A percentile compares a stretch with the other conserved stretches of the same genome.
Conservation (phyloP, 2,329 filamentous ascomycete species). For the Thielaviopsis euricoi region DNA sequence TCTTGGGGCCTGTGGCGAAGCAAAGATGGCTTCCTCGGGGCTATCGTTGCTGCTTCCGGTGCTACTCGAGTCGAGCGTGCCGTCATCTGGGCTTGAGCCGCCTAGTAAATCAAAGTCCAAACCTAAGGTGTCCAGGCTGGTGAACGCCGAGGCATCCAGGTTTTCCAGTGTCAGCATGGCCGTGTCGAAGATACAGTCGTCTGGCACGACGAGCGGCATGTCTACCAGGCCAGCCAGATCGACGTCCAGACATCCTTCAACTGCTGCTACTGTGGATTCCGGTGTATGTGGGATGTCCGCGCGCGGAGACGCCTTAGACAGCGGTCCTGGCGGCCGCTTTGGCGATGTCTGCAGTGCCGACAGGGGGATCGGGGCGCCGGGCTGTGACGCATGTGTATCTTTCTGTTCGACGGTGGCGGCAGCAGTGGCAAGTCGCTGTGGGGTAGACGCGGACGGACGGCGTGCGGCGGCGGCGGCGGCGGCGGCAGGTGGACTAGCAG, state of each 20-base stretch:
- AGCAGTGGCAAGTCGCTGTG: too few relatives aligned
- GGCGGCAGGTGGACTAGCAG: neutral
- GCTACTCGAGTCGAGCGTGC: conserved; percentile 5
- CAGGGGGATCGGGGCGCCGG: neutral
- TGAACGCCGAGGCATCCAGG: neutral
- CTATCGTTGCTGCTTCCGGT: conserved; percentile 4
- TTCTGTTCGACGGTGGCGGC: neutral
- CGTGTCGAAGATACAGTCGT: conserved; percentile 18
- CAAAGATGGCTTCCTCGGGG: neutral
- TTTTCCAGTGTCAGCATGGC: neutral
- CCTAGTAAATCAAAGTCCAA: conserved; percentile 6
- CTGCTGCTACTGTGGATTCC: neutral
- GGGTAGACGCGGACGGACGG: neutral
- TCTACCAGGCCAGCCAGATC: neutral
- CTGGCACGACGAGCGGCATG: conserved; percentile 17
- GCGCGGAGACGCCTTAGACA: neutral
- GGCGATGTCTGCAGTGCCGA: neutral
- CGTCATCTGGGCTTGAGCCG: conserved; percentile 5
- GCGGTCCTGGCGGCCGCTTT: neutral
- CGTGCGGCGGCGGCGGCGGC: too few relatives aligned
- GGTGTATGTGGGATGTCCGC: neutral
- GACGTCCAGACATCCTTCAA: neutral
- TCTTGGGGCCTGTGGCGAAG: neutral
- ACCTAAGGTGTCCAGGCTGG: neutral
- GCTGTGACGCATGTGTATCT: too few relatives aligned